phyloP scores from a whole-genome alignment of 371 early-diverging fungal genomes.

The Actinomortierella wolfii region DNA sequence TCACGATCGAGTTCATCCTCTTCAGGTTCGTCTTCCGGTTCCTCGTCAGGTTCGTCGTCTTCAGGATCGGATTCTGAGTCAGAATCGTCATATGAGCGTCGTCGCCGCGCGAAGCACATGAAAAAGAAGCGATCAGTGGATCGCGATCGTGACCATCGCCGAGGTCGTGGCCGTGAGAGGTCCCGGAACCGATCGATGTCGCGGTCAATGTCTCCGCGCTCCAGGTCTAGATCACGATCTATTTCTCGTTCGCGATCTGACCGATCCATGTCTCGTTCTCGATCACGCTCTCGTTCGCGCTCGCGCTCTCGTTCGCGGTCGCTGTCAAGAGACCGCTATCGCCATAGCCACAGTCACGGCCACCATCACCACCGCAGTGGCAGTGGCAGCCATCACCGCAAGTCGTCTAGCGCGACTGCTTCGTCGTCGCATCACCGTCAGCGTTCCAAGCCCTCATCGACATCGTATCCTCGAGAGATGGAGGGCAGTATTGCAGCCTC shows the following conservation, averaged over 20 bases:
- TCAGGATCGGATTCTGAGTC: constrained; percentile 27
- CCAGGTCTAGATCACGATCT: constrained; percentile 6
- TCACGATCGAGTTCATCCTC: constrained; percentile 22
- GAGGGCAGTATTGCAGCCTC: constrained; percentile 12
- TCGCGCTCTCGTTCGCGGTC: background rate
- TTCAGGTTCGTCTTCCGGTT: constrained; percentile 16
- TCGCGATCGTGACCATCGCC: constrained; percentile 3
- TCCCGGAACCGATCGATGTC: background rate
- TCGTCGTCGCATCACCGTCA: background rate
- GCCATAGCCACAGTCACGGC: background rate
- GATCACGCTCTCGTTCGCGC: constrained; percentile 7
- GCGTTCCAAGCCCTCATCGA: constrained; percentile 3
- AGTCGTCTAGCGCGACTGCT: background rate
- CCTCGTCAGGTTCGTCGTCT: constrained; percentile 17
- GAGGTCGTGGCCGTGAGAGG: constrained; percentile 5
- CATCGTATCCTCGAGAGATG: background rate
- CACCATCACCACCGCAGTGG: constrained; percentile 7
- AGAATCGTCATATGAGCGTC: background rate
- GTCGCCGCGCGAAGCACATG: constrained; percentile 1
- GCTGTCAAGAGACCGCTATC: background rate
- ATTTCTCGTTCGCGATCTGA: constrained; percentile 5
- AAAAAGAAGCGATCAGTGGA: background rate
- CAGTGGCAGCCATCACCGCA: constrained; percentile 7
- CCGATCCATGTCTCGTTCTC: background rate
- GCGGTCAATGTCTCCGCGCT: background rate